Base-by-base conservation (phyloP, 2,329 filamentous ascomycete genomes). In the Hypoxylon sp. region DNA sequence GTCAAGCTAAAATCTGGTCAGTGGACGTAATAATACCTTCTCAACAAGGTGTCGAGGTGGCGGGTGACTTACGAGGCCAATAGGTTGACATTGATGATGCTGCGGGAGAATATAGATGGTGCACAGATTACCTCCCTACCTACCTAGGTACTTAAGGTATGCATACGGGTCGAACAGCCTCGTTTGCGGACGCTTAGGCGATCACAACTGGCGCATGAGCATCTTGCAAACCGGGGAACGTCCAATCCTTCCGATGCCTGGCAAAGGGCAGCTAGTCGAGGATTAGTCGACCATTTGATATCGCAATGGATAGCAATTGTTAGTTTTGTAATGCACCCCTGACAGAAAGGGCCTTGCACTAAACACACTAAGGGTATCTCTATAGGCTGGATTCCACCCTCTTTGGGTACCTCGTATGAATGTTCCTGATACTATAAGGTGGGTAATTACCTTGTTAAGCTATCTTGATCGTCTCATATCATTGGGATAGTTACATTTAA, bases 191-290 rank as follows among this genome's bases (percentile, higher is more conserved):
- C 26, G 15, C 19, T 30, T 37, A 58, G 58, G 53, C 58, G 62
- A 11, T 11, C 37, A 49, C 62, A 65, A 8, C 26, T 49, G 10
- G 11, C 0, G 2, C 5, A 43, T 0, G 62, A 65, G 53, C 62
- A 65, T 34, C 44, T 58, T 41, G 53, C 48, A 6, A 65, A 65
- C 37, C 62, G 58, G 57, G 26, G 37, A 37, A 55, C 41, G n/a
- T 56, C 28, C 15, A 43, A n/a, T 26, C 20, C 43, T 20, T 4
- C 4, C 43, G 43, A 46, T 20, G 43, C 43, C 43, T 46, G 43
- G 43, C 43, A 13, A 46, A 24, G 19, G 20, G 19, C 41, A 24
- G 22, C 41, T 4, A 62, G 39, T 59, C 20, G 58, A 59, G 39
- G 1, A 39, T 59, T 58, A 24, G 39, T 44, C 6, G 6, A 22